phyloP scores from a whole-genome alignment of 2,329 filamentous ascomycete genomes.

The Aspergillus sp. region DNA sequence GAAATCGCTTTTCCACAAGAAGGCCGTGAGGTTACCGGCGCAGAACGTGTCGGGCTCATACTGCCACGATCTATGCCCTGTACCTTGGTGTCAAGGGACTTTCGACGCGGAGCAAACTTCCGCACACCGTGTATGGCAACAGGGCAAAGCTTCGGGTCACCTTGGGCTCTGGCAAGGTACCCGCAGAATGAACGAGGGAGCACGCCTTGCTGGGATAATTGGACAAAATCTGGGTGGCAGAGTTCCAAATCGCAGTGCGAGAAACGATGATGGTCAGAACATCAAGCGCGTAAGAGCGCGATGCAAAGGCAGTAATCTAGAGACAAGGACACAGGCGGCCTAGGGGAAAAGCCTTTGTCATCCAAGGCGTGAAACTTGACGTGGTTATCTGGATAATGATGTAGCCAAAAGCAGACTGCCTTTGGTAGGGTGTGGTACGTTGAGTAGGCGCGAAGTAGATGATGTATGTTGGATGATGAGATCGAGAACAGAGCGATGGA shows the following conservation, averaged over 20 bases:
- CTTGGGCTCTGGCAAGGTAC: not conserved
- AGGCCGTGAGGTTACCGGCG: slow-evolving; percentile 58
- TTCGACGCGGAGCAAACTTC: slow-evolving; percentile 6
- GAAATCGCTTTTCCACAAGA: slow-evolving; percentile 39
- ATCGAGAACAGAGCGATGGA: slow-evolving; percentile 3
- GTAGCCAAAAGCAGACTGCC: not conserved
- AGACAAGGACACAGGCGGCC: not conserved
- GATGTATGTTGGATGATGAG: not conserved
- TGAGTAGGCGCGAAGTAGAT: not conserved
- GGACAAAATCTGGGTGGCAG: not conserved
- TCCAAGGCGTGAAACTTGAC: not conserved
- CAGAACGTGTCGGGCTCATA: slow-evolving; percentile 46
- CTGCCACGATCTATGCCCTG: slow-evolving; percentile 17
- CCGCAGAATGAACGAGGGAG: not conserved
- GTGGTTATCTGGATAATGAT: not conserved
- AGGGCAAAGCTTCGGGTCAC: not conserved
- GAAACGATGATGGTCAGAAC: not conserved
- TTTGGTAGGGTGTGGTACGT: not conserved
- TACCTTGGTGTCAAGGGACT: not conserved
- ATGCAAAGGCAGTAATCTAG: not conserved
- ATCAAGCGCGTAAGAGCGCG: not conserved
- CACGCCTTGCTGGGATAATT: not conserved
- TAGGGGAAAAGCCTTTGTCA: not conserved
- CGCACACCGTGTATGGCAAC: not conserved
- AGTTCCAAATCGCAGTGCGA: not conserved